These are phyloP conservation scores for Jackrogersella multiformis DNA, from an alignment of 495 filamentous ascomycete species.

Conservation along the genomic window DNA sequence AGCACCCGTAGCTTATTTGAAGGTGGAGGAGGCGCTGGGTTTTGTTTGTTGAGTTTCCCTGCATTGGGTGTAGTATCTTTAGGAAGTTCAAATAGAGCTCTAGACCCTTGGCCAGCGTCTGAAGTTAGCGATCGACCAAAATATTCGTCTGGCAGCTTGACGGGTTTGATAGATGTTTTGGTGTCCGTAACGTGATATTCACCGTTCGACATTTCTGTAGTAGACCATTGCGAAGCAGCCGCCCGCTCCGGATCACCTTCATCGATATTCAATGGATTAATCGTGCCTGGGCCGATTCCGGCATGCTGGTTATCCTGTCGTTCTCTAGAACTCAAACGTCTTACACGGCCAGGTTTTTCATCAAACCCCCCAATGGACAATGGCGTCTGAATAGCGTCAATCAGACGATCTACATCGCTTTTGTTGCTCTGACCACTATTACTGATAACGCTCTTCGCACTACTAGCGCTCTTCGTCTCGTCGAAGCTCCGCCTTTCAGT, in stretches of 20 bases:
- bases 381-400: slow-evolving; percentile 77
- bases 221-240: background rate
- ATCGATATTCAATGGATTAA: background rate
- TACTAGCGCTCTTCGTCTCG: slow-evolving; percentile 57
- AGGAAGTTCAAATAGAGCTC: slow-evolving; percentile 50
- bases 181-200: slow-evolving; percentile 46
- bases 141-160: slow-evolving; percentile 53
- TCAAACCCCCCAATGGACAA: slow-evolving; percentile 56
- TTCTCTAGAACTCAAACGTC: slow-evolving; percentile 35
- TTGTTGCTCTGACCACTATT: slow-evolving; percentile 63
- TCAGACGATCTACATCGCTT: slow-evolving; percentile 78
- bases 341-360: slow-evolving; percentile 25
- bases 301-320: slow-evolving; percentile 28
- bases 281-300: background rate
- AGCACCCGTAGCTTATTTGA: slow-evolving; percentile 68
- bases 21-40: background rate
- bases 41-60: background rate
- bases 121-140: slow-evolving; percentile 29
- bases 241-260: background rate
- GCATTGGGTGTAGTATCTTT: slow-evolving; percentile 17
- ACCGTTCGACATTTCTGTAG: slow-evolving; percentile 26
- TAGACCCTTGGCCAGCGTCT: slow-evolving; percentile 37
- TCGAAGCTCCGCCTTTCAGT: slow-evolving; percentile 49
- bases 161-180: slow-evolving; percentile 52
- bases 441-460: slow-evolving; percentile 64